Evolutionary conservation across 768 basidiomycete species (phyloP).

Genomic region (Galerina marginata): DNA sequence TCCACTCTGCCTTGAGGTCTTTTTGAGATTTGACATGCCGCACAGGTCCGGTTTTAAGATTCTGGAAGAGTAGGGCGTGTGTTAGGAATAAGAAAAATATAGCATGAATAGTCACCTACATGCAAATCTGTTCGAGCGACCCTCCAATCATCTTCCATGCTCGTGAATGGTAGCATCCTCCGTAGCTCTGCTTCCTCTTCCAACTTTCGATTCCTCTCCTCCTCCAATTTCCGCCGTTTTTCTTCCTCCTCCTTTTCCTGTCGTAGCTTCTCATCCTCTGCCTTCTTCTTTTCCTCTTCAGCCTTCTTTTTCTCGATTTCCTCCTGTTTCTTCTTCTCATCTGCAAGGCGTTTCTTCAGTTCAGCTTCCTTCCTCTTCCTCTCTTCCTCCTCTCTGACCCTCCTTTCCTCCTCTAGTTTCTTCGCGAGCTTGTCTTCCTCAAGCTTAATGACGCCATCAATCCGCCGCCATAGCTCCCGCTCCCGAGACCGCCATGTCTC

Average conservation of each 20-base stretch:
- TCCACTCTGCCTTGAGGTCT: constrained; percentile 64
- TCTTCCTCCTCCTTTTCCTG: constrained; percentile 44
- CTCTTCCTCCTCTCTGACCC: constrained; percentile 53
- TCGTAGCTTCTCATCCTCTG: constrained; percentile 46
- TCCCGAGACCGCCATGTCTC: constrained; percentile 59
- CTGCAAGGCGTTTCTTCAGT: constrained; percentile 41
- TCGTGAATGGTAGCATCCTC: constrained; percentile 53
- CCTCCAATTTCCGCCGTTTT: constrained; percentile 38
- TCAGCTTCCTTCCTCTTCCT: constrained; percentile 53
- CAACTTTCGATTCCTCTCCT: constrained; percentile 37
- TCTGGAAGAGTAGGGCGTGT: constrained; percentile 38
- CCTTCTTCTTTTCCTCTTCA: constrained; percentile 47
- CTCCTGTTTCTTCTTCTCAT: constrained; percentile 50
- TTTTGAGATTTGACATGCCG: constrained; percentile 65
- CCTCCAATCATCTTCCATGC: constrained; percentile 69
- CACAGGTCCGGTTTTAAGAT: constrained; percentile 69
- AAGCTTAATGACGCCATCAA: constrained; percentile 64
- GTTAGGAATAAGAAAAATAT: neutral
- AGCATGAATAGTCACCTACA: constrained; percentile 41
- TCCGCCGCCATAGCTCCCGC: constrained; percentile 56
- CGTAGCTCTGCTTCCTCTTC: constrained; percentile 44
- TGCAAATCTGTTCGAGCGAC: constrained; percentile 56
- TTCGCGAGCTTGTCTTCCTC: constrained; percentile 66
- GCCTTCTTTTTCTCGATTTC: constrained; percentile 51
- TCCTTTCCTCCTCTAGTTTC: constrained; percentile 62